Base-by-base conservation (phyloP, 257 asterid genomes). In the Phtheirospermum japonicum region DNA sequence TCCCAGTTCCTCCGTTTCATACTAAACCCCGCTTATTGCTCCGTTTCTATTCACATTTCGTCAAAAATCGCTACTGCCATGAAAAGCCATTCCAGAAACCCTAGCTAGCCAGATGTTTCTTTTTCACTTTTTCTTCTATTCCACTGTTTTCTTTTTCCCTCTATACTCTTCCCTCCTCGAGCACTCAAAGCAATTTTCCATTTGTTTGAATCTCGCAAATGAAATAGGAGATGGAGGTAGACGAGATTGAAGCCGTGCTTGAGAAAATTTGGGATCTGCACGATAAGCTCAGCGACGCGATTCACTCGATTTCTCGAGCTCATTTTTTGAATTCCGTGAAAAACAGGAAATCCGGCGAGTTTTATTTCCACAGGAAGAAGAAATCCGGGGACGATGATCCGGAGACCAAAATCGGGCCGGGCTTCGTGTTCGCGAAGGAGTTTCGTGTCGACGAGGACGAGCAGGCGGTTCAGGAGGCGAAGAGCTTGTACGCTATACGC, bases 211-310 rank as follows among this genome's bases (percentile, higher is more conserved):
- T 62, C 23, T 62, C 64, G 13, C 76, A 74, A 61, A 82, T 82
- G 96, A 86, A 77, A 86, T 84, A 87, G 97, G 89, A 80, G 62
- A 93, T 93, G 99, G 97, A 85, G 75, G 72, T 71, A 9, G 88
- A 83, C 60, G 96, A 89, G 72, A 76, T 93, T 62, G 97, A 89
- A 74, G 79, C 92, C 31, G 96, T 85, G 42, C 84, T 89, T 0
- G 99, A 85, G 61, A 89, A 85, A 73, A 87, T 87, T 33, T 87
- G 94, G 97, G 96, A 93, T 71, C 74, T 93, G 64, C 99, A 93
- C 82, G 97, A 89, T 61, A 93, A 87, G 82, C 88, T 93, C 70
- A 89, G 96, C 76, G 97, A 89, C 63, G 97, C 96, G 40, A 93
- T 93, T 49, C 99, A 87, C 81, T 77, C 96, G 11, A 77, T 85